A percentile compares a stretch with the other conserved stretches of the same genome.
Evolutionary conservation across 1,139 yeast species (phyloP).

Genomic region (Candida mesenterica): DNA sequence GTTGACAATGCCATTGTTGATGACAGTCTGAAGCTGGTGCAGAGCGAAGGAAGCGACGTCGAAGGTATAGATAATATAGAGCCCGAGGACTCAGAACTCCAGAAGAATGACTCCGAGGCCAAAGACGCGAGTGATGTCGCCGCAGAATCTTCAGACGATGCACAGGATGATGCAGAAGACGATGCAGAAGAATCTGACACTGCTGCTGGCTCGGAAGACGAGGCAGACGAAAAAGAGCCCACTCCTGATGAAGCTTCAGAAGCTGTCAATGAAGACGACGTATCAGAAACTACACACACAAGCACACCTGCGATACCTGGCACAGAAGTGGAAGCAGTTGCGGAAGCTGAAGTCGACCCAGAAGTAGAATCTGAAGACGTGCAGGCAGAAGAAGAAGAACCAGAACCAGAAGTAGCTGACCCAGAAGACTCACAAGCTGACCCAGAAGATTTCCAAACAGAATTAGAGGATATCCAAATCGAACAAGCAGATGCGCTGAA

Average conservation of each 20-base stretch:
- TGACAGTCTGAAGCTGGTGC: too few relatives aligned
- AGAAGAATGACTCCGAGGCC: too few relatives aligned
- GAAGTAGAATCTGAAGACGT: neutral
- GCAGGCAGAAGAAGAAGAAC: neutral
- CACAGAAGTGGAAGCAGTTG: neutral
- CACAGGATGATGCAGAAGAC: neutral
- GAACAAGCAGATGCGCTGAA: neutral
- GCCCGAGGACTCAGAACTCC: too few relatives aligned
- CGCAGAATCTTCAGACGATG: neutral
- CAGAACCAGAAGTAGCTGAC: neutral
- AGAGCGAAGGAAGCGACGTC: too few relatives aligned
- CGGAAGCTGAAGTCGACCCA: neutral
- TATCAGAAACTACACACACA: too few relatives aligned
- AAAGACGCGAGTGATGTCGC: neutral
- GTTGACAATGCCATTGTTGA: too few relatives aligned
- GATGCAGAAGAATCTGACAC: too few relatives aligned
- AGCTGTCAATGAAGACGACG: neutral
- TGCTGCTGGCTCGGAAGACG: too few relatives aligned
- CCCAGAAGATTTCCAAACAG: too few relatives aligned
- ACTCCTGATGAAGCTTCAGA: neutral
- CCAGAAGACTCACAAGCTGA: too few relatives aligned
- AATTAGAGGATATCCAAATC: too few relatives aligned
- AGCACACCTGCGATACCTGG: neutral
- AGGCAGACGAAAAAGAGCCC: neutral
- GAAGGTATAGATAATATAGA: too few relatives aligned